phyloP scores from a whole-genome alignment of 2,329 filamentous ascomycete species.

The Fusarium coicis region DNA sequence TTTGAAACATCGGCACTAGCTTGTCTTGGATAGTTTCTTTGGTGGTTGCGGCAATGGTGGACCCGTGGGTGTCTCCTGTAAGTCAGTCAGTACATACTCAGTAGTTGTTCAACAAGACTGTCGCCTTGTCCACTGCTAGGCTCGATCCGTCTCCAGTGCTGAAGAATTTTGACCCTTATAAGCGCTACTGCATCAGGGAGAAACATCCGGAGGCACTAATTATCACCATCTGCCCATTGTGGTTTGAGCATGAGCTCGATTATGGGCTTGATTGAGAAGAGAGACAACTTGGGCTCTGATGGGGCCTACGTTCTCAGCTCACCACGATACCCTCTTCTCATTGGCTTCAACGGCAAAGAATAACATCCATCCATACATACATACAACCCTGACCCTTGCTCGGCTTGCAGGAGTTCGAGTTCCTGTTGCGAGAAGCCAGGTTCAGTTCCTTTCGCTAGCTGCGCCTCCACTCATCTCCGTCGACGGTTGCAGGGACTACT shows the following conservation, averaged over 20 bases:
- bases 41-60: slow-evolving; percentile 30
- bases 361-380: neutral
- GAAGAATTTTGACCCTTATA: slow-evolving; percentile 8
- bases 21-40: slow-evolving; percentile 11
- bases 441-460: slow-evolving; percentile 10
- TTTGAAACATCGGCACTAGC: neutral
- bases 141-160: slow-evolving; percentile 34
- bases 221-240: neutral
- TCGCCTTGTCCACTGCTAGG: slow-evolving; percentile 22
- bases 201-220: slow-evolving; percentile 2
- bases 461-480: slow-evolving; percentile 38
- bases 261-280: neutral
- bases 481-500: slow-evolving; percentile 11
- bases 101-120: neutral
- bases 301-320: neutral
- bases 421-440: neutral
- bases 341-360: slow-evolving; percentile 11
- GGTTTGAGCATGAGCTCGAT: neutral
- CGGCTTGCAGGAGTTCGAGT: slow-evolving; percentile 27
- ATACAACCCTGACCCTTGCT: slow-evolving; percentile 21
- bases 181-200: slow-evolving; percentile 15
- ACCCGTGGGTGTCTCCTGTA: neutral
- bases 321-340: neutral
- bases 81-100: no score
- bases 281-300: slow-evolving; percentile 1